Conservation (phyloP, 169 alveolate species). For the Eimeria maxima region DNA sequence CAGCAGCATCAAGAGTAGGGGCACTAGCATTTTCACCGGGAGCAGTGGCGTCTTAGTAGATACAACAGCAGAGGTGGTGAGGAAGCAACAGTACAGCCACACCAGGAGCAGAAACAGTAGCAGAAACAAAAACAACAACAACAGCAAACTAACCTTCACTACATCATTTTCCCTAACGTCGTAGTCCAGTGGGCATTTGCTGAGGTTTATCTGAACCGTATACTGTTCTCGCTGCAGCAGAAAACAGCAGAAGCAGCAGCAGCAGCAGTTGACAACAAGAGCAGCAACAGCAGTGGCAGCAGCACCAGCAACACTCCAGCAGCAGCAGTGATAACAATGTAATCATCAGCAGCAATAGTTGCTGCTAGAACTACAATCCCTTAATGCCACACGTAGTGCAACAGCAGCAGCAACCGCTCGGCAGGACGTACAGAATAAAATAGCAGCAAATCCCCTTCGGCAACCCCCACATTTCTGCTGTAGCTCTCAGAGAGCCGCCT, state of each 20-base stretch:
- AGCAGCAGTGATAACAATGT: neutral
- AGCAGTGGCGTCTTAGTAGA: neutral
- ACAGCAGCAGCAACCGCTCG: neutral
- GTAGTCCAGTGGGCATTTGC: conserved; percentile 51
- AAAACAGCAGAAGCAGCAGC: neutral
- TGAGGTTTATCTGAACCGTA: conserved; percentile 27
- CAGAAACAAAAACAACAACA: neutral
- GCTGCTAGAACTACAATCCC: neutral
- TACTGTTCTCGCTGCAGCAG: conserved; percentile 56
- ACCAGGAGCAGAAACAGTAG: neutral
- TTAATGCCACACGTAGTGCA: neutral
- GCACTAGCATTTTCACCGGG: neutral
- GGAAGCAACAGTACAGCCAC: neutral
- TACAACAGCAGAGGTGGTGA: neutral
- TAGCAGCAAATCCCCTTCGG: conserved; percentile 25
- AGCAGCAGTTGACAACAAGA: neutral
- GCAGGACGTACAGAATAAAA: conserved; percentile 13
- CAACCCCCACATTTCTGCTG: conserved; percentile 83
- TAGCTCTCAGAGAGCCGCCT: conserved; percentile 85
- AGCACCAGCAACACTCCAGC: neutral
- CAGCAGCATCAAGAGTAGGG: neutral
- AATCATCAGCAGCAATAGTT: neutral
- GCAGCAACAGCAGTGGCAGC: neutral
- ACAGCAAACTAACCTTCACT: conserved; percentile 27
- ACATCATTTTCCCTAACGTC: conserved; percentile 47